Base-by-base conservation (phyloP, 305 asterid species). In the Solanum hybrid region DNA sequence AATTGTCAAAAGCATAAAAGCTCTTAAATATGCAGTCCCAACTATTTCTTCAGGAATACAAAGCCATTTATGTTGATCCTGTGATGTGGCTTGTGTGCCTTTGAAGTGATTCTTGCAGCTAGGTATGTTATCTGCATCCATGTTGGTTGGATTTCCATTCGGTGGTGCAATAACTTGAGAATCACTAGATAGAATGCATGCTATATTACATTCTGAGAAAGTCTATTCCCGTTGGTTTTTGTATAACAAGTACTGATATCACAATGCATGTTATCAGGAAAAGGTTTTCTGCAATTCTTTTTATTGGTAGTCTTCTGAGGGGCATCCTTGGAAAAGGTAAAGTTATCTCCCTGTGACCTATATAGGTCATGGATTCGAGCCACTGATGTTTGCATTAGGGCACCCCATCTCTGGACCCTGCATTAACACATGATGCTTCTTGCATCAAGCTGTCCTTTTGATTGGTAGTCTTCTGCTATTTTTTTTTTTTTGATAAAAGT, bases 101-200 rank as follows among this genome's bases (percentile, higher is more conserved):
- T 83, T 27, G 37, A 41, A 41, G 73, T 27, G 72, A 31, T 84
- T 51, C 88, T 84, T 81, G 33, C 68, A 12, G 68, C 76, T 20
- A 31, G 17, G 38, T 45, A 45, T 83, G 38, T 83, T 83, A 83
- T 83, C 88, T 41, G 34, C 72, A 82, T 82, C 34, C 87, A 27
- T 39, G 36, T 39, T 26, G 75, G 88, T 83, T 70, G 37, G 88
- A 83, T 83, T 41, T 83, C 88, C 88, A 31, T 17, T 84, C 76
- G 22, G 39, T 51, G 41, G 12, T 82, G 88, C 88, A 51, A 84
- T 84, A 51, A 84, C 88, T 84, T 84, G 88, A 51, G 73, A 84
- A 31, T 84, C 75, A 17, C 29, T 83, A 51, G 75, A 51, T 15
- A 29, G 29, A 84, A 84, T 51, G 75, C 75, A 29, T 45, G 88